Base-by-base conservation (phyloP, 257 asterid genomes). In the Rhazya stricta region DNA sequence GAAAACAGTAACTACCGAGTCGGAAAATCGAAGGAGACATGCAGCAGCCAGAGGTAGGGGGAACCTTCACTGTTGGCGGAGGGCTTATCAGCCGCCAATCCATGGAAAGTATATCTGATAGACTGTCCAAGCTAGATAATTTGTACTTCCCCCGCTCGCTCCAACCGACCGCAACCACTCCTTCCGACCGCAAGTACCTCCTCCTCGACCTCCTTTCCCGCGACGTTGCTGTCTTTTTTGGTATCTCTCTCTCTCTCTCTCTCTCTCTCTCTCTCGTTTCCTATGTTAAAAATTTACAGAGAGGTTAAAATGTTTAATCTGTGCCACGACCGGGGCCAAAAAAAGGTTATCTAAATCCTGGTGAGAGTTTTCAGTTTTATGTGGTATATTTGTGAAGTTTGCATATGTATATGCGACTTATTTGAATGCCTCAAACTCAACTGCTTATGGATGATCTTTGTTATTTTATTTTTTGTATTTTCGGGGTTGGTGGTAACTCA, bases 81-180 rank as follows among this genome's bases (percentile, higher is more conserved):
- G 79, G 71, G 53, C 70, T 43, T 25, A 63, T 91, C 25, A 79
- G 83, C 80, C 60, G 41, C 79, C 91, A 89, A 83, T 85, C 90
- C 69, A 73, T 77, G 85, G 95, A 91, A 56, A 85, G 75, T 66
- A 82, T 94, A 36, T 80, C 94, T 29, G 87, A 79, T 56, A 86
- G 97, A 74, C 82, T 94, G 42, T 94, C 97, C 27, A 81, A 78
- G 63, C 74, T 89, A 29, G 97, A 92, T 34, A 93, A 90, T 84
- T 83, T 94, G 78, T 94, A 94, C 89, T 94, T 88, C 73, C 98
- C 97, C 23, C 97, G 96, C 76, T 91, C 92, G 53, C 85, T 84
- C 70, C 96, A 85, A 83, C 80, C 93, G 67, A 84, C 95, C 27
- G 84, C 91, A 54, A 81, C 91, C 76, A 80, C 86, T 48, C 80